These are phyloP conservation scores for Shiraia bambusicola DNA, from an alignment of 2,329 filamentous ascomycete genomes.

Conservation along the genomic window DNA sequence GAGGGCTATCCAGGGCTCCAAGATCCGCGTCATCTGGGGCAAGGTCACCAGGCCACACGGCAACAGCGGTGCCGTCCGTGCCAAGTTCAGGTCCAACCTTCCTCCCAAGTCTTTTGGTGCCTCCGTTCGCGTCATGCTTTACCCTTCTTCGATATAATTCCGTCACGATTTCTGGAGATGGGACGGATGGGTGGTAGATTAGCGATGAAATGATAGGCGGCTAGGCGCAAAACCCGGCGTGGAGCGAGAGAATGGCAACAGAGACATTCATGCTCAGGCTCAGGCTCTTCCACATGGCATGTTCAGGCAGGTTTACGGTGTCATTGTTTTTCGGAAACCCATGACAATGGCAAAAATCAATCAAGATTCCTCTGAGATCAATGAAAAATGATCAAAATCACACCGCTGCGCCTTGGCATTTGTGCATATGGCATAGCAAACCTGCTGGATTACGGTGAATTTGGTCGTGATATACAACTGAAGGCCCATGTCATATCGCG, in stretches of 20 bases:
- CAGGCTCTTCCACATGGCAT: constrained; percentile 41
- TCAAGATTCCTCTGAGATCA: constrained; percentile 44
- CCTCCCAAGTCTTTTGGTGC: constrained; percentile 86
- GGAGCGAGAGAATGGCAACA: constrained; percentile 34
- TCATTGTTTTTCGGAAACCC: constrained; percentile 41
- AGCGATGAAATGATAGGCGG: constrained; percentile 28
- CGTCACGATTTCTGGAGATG: constrained; percentile 30
- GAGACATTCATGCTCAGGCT: constrained; percentile 35
- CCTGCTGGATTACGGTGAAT: no score
- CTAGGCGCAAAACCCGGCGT: constrained; percentile 32
- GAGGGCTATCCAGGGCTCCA: constrained; percentile 93
- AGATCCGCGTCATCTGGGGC: constrained; percentile 95
- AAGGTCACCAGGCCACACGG: constrained; percentile 96
- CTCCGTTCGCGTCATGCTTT: constrained; percentile 95
- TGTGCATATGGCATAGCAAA: constrained; percentile 7
- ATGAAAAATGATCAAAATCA: constrained; percentile 38
- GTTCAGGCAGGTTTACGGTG: constrained; percentile 43
- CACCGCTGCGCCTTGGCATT: not conserved
- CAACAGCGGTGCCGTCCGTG: constrained; percentile 97
- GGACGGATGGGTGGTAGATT: constrained; percentile 24
- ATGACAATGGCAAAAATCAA: constrained; percentile 41
- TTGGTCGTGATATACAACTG: no score
- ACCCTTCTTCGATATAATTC: constrained; percentile 92
- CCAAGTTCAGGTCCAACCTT: constrained; percentile 95
- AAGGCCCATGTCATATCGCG: no score